Base-by-base conservation (phyloP, 305 asterid genomes). In the Galium porrigens region DNA sequence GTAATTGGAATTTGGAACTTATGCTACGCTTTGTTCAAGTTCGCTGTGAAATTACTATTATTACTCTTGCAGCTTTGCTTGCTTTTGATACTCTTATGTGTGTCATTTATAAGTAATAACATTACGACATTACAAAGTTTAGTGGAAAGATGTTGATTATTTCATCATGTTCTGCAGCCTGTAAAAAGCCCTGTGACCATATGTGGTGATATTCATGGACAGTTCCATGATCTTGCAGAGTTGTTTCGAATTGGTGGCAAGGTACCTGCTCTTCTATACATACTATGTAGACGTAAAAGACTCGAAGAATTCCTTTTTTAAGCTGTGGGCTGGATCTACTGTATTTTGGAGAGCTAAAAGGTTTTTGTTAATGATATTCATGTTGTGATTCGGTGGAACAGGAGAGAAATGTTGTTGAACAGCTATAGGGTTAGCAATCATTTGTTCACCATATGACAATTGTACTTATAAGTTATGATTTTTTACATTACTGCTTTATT, bases 121-220 rank as follows among this genome's bases (percentile, higher is more conserved):
- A 22, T 22, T 22, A 22, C 22, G 15, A 17, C 30, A 22, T 29
- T 0, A 14, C 6, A 14, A 36, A 41, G 36, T 57, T 15, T 41
- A 2, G 18, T 48, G 36, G 29, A 44, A 67, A 55, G 58, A 73
- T 70, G 27, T 10, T 56, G 20, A 53, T 68, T 54, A 73, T 42
- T 44, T 62, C 57, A 44, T 73, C 74, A 71, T 67, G 20, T 55
- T 63, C 22, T 82, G 94, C 90, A 90, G 97, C 97, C 97, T 41
- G 97, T 87, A 41, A 84, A 77, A 78, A 87, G 95, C 76, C 97
- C 97, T 32, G 97, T 90, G 75, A 90, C 97, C 68, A 87, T 87
- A 68, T 90, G 97, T 77, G 95, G 97, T 81, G 97, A 90, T 79
- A 90, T 90, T 82, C 97, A 90, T 72, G 97, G 97, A 61, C 97